These are phyloP conservation scores for Allium cepa DNA, from an alignment of 106 monocot species.

Conservation along the genomic window DNA sequence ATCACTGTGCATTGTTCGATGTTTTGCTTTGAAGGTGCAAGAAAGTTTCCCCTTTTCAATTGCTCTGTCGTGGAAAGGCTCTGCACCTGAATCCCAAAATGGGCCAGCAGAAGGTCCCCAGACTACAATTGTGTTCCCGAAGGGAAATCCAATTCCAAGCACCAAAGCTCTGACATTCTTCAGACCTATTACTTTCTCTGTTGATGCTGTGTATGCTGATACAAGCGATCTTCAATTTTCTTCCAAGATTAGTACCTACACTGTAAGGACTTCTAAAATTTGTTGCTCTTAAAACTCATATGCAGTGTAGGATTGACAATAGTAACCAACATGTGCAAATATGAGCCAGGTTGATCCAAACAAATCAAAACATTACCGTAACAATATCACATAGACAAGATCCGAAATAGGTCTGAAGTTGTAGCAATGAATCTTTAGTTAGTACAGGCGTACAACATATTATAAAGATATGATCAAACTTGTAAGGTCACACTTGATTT, in stretches of 20 bases:
- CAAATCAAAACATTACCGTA: no score
- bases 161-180: slow-evolving; percentile 43
- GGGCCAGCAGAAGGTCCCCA: slow-evolving; percentile 20
- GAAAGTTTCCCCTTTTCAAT: slow-evolving; percentile 81
- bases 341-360: no score
- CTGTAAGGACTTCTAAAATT: slow-evolving; percentile 19
- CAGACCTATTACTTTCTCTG: slow-evolving; percentile 46
- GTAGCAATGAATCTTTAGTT: no score
- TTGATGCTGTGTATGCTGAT: slow-evolving; percentile 54
- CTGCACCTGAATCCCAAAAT: slow-evolving; percentile 32
- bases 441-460: no score
- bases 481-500: no score
- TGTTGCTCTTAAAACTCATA: no score
- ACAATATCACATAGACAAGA: no score
- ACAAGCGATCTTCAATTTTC: slow-evolving; percentile 15
- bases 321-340: no score
- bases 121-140: slow-evolving; percentile 59
- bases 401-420: no score
- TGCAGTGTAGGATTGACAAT: no score
- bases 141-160: slow-evolving; percentile 59
- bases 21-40: slow-evolving; percentile 41
- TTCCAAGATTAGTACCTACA: slow-evolving; percentile 72
- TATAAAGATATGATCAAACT: no score
- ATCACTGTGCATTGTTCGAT: no score
- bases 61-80: slow-evolving; percentile 72